Evolutionary conservation across 441 rosid genomes (phyloP).

Genomic region (Hura crepitans): DNA sequence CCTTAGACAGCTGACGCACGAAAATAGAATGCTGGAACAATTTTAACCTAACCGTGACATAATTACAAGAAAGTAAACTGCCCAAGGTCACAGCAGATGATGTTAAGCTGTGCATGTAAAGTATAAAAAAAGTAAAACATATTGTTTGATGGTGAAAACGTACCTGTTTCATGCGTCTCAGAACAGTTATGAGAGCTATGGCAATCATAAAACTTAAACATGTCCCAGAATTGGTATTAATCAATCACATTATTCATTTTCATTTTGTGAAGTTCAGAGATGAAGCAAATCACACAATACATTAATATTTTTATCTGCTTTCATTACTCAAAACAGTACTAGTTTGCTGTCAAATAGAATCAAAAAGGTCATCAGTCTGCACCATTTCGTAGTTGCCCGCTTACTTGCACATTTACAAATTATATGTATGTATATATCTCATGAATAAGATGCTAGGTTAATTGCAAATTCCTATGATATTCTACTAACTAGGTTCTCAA

Average conservation of each 20-base stretch:
- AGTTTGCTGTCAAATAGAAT: neutral
- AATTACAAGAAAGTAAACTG: neutral
- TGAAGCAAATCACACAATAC: neutral
- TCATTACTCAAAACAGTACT: neutral
- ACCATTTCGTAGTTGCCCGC: neutral
- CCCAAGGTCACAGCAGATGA: neutral
- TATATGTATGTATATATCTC: too few species aligned
- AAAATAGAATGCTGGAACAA: neutral
- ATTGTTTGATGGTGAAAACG: too few species aligned
- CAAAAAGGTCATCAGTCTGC: neutral
- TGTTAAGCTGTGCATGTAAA: neutral
- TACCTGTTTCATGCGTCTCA: neutral
- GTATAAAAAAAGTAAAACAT: neutral
- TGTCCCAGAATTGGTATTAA: neutral
- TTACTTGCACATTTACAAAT: neutral
- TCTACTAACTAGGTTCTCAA: neutral
- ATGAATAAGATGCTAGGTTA: too few species aligned
- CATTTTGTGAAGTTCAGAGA: neutral
- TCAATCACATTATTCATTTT: neutral
- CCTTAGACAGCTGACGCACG: neutral
- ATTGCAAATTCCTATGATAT: too few species aligned
- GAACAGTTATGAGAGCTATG: neutral
- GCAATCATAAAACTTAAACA: neutral
- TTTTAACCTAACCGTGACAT: conserved; percentile 17
- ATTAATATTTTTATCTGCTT: too few species aligned